These are phyloP conservation scores for Agaricales sp. DNA, from an alignment of 1,284 basidiomycete species.

Conservation along the genomic window DNA sequence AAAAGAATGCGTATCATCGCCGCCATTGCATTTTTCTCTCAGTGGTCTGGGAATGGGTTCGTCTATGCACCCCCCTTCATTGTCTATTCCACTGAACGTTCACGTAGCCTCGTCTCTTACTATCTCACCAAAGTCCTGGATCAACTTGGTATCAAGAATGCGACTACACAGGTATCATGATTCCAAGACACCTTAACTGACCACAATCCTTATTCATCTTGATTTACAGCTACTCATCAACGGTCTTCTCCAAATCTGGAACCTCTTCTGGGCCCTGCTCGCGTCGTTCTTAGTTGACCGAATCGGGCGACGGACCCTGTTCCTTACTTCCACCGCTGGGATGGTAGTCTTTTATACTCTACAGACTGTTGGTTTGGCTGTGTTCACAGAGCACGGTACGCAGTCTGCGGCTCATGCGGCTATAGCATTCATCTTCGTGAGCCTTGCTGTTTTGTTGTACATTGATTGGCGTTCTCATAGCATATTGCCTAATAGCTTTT, in stretches of 20 bases:
- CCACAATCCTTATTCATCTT: neutral
- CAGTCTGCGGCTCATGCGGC: constrained; percentile 48
- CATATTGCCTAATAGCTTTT: constrained; percentile 27
- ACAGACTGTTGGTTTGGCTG: constrained; percentile 63
- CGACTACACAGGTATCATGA: constrained; percentile 34
- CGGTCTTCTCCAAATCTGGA: constrained; percentile 70
- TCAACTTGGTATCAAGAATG: constrained; percentile 59
- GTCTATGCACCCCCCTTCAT: neutral
- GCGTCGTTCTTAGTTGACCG: constrained; percentile 51
- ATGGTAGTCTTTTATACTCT: constrained; percentile 64
- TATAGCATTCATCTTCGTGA: constrained; percentile 65
- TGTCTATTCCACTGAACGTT: neutral
- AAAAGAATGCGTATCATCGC: constrained; percentile 61
- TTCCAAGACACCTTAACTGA: neutral
- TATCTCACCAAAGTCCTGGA: constrained; percentile 66
- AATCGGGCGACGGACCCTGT: constrained; percentile 54
- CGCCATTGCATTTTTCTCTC: constrained; percentile 62
- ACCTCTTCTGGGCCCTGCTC: constrained; percentile 49
- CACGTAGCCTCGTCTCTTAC: constrained; percentile 55
- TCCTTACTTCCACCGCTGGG: constrained; percentile 49
- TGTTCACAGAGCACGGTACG: constrained; percentile 37
- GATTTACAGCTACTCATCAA: constrained; percentile 48
- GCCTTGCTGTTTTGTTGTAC: neutral
- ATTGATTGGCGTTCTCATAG: neutral
- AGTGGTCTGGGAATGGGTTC: constrained; percentile 61